These are phyloP conservation scores for Paecilomyces formosus DNA, from an alignment of 2,329 filamentous ascomycete genomes.

Conservation along the genomic window DNA sequence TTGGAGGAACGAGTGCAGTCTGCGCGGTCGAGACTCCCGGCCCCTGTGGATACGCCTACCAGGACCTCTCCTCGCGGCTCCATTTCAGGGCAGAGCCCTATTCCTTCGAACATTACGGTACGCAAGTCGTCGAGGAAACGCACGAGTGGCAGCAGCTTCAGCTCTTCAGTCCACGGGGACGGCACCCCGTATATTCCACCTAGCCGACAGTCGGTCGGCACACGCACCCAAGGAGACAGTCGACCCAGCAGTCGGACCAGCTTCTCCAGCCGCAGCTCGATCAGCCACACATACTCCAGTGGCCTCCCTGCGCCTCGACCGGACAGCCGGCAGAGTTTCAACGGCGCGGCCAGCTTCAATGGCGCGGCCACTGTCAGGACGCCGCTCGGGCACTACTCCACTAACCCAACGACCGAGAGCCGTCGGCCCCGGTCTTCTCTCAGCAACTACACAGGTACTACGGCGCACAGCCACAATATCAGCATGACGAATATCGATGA, in stretches of 20 bases:
- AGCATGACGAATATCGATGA: constrained; percentile 52
- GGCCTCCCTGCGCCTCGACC: constrained; percentile 46
- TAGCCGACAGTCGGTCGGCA: constrained; percentile 43
- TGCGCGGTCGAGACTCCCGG: constrained; percentile 83
- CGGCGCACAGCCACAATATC: constrained; percentile 49
- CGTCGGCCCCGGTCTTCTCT: constrained; percentile 65
- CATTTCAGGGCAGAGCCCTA: constrained; percentile 38
- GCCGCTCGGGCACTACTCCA: constrained; percentile 51
- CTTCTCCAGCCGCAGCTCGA: constrained; percentile 38
- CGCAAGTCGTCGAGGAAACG: constrained; percentile 38
- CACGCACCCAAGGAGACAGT: constrained; percentile 40
- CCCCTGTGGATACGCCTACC: constrained; percentile 69
- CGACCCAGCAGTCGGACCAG: constrained; percentile 70
- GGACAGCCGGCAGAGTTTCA: constrained; percentile 57
- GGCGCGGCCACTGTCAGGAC: constrained; percentile 42
- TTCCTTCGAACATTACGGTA: constrained; percentile 51
- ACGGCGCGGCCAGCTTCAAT: constrained; percentile 24
- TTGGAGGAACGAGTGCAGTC: constrained; percentile 90
- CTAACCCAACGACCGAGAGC: constrained; percentile 40
- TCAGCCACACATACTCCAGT: constrained; percentile 31
- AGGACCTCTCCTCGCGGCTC: constrained; percentile 66
- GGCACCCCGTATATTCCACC: constrained; percentile 29
- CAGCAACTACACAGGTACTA: constrained; percentile 49
- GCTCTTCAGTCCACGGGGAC: constrained; percentile 29
- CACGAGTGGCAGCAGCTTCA: constrained; percentile 34